Evolutionary conservation across 306 rosid species (phyloP).

Genomic region (barrel medic (Medicago truncatula)): MtrunA17r5.0-ANR NC_053043.1:7076501-7077000

Average conservation of each 20-base stretch:
- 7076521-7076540: conserved; percentile 1
- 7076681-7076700: conserved; percentile 33
- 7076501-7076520: conserved; percentile 31
- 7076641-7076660: conserved; percentile 9
- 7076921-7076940: not conserved
- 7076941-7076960: not conserved
- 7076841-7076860: conserved; percentile 1
- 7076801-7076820: conserved; percentile 38
- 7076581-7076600: conserved; percentile 47
- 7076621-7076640: not conserved
- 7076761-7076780: conserved; percentile 55
- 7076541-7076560: not conserved
- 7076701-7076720: conserved; percentile 39
- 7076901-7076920: not conserved
- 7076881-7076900: too few relatives aligned
- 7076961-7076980: not conserved
- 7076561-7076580: conserved; percentile 42
- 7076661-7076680: conserved; percentile 48
- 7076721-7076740: conserved; percentile 37
- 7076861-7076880: not conserved
- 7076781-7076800: conserved; percentile 36
- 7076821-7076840: not conserved
- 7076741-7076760: conserved; percentile 36
- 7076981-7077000: too few relatives aligned
- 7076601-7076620: conserved; percentile 2